A percentile compares a stretch with the other conserved stretches of the same genome.
Evolutionary conservation across 2,329 filamentous ascomycete species (phyloP).

Genomic region (Venturiaceae sp.): DNA sequence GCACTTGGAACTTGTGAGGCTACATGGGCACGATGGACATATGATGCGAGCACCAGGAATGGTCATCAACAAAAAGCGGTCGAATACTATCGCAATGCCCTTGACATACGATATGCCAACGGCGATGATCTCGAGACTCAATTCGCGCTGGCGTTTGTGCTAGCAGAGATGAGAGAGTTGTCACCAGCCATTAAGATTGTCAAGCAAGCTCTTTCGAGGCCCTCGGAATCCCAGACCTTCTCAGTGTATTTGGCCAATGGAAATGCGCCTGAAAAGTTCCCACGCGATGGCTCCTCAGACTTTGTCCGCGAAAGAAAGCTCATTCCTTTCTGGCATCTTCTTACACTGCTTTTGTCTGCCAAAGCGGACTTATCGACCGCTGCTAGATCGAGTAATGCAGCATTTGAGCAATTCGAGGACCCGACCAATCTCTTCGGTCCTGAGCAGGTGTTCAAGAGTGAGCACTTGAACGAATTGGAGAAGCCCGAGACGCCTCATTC

Average conservation of each 20-base stretch:
- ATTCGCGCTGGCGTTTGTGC: conserved; percentile 73
- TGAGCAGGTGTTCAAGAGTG: conserved; percentile 50
- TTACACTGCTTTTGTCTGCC: conserved; percentile 76
- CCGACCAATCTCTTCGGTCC: conserved; percentile 59
- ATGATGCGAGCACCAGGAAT: conserved; percentile 59
- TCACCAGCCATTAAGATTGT: conserved; percentile 71
- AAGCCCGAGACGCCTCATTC: conserved; percentile 9
- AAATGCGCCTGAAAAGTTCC: conserved; percentile 14
- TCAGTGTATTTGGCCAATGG: conserved; percentile 17
- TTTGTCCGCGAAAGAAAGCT: conserved; percentile 46
- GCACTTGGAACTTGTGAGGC: conserved; percentile 79
- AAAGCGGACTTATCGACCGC: conserved; percentile 78
- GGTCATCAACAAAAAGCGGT: conserved; percentile 72
- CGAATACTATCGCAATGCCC: conserved; percentile 61
- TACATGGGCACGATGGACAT: conserved; percentile 77
- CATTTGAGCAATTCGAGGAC: conserved; percentile 80
- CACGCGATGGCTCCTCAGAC: conserved; percentile 14
- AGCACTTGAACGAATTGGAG: conserved; percentile 54
- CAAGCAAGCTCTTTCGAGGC: conserved; percentile 54
- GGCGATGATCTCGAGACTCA: conserved; percentile 64
- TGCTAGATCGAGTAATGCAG: conserved; percentile 74
- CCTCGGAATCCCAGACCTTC: conserved; percentile 12
- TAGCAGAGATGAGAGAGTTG: conserved; percentile 79
- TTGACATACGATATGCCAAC: conserved; percentile 57
- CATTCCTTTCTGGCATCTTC: conserved; percentile 86